A percentile compares a stretch with the other conserved stretches of the same genome.
Evolutionary conservation across 75 land plant genomes (phyloP).

Genomic region (Sequoia sempervirens): DNA sequence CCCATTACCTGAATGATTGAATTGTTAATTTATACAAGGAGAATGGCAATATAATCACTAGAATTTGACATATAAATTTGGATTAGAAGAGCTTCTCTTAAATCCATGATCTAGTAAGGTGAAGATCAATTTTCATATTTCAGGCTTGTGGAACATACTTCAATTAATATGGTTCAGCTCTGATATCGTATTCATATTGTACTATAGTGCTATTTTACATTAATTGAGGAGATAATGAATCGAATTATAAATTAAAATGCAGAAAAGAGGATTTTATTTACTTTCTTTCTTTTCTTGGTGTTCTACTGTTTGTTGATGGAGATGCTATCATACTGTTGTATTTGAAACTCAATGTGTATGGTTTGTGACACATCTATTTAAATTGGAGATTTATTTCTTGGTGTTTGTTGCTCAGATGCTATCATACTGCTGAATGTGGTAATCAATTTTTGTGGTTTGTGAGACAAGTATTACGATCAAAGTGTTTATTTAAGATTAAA

Average conservation of each 20-base stretch:
- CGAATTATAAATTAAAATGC: neutral
- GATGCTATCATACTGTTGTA: neutral
- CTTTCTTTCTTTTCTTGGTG: neutral
- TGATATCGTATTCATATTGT: neutral
- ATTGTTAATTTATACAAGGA: neutral
- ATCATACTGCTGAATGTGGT: neutral
- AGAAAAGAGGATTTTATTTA: neutral
- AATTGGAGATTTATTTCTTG: neutral
- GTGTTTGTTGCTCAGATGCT: neutral
- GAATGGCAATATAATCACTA: neutral
- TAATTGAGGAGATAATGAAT: neutral
- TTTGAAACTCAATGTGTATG: neutral
- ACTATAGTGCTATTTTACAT: neutral
- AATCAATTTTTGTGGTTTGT: neutral
- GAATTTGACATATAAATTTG: neutral
- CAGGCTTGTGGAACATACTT: neutral
- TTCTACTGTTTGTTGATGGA: neutral
- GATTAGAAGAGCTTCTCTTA: neutral
- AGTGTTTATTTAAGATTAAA: neutral
- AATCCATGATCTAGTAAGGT: neutral
- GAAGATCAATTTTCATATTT: neutral
- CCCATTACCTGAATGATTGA: neutral
- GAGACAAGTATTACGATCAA: neutral
- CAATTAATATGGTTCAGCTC: neutral
- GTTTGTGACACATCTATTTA: neutral